Percentiles rank a stretch among this genome's conserved stretches.
Evolutionary conservation across 192 early-diverging fungal species (phyloP).

Genomic region (Linnemannia hyalina): DNA sequence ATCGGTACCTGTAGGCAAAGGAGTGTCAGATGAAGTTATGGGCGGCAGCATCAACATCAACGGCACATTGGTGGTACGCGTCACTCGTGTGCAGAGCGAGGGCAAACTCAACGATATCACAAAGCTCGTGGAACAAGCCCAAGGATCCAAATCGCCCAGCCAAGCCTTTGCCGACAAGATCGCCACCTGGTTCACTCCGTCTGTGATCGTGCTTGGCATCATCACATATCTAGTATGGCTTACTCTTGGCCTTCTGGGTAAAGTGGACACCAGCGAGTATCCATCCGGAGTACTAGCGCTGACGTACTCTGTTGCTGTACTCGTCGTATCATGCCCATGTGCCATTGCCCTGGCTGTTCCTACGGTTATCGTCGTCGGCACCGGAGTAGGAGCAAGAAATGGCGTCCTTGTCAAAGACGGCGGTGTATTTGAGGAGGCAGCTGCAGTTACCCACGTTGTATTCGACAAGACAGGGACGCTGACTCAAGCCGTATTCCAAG

Average conservation of each 20-base stretch:
- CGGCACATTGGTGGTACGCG: constrained; percentile 68
- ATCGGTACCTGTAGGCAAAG: constrained; percentile 71
- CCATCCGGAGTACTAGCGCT: constrained; percentile 59
- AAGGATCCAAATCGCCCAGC: constrained; percentile 67
- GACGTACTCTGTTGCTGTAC: constrained; percentile 65
- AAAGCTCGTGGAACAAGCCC: constrained; percentile 70
- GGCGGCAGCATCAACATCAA: constrained; percentile 74
- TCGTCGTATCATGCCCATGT: constrained; percentile 79
- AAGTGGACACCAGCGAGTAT: constrained; percentile 44
- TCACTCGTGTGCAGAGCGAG: constrained; percentile 65
- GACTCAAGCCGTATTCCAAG: constrained; percentile 70
- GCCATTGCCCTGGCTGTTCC: constrained; percentile 75
- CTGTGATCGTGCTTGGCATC: constrained; percentile 64
- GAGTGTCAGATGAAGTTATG: constrained; percentile 32
- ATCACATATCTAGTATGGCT: constrained; percentile 68
- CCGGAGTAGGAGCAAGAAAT: constrained; percentile 69
- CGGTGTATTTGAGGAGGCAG: constrained; percentile 76
- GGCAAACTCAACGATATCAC: constrained; percentile 69
- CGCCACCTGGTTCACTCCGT: constrained; percentile 67
- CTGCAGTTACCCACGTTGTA: constrained; percentile 64
- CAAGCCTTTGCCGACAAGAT: constrained; percentile 72
- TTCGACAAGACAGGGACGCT: constrained; percentile 90
- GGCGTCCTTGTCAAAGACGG: constrained; percentile 78
- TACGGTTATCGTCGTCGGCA: constrained; percentile 77
- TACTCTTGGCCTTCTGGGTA: constrained; percentile 39